Evolutionary conservation across 2,329 filamentous ascomycete genomes (phyloP).

Genomic region (Hymenoscyphus fructigenus): DNA sequence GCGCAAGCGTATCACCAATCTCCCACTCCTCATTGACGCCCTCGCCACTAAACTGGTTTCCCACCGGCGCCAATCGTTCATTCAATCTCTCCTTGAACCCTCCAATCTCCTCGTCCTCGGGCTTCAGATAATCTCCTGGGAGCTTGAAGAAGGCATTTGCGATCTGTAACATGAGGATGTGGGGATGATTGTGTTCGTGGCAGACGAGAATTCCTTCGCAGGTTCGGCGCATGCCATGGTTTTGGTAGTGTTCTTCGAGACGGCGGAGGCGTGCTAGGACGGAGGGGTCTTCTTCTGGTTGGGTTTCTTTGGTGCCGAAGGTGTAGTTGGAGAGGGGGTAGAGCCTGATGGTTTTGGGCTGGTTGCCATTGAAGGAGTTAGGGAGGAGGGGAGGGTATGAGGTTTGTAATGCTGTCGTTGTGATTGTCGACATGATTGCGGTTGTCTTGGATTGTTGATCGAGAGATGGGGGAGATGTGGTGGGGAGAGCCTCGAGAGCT

Average conservation of each 20-base stretch:
- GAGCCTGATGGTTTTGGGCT: constrained; percentile 84
- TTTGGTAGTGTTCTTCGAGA: constrained; percentile 90
- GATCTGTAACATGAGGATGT: constrained; percentile 98
- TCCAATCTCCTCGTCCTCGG: constrained; percentile 85
- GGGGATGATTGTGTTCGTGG: constrained; percentile 98
- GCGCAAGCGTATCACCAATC: constrained; percentile 89
- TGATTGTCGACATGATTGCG: constrained; percentile 76
- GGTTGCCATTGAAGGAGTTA: constrained; percentile 81
- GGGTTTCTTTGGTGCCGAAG: constrained; percentile 96
- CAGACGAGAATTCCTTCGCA: constrained; percentile 97
- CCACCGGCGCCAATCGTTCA: constrained; percentile 90
- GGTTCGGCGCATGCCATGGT: constrained; percentile 93
- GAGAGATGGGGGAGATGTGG: neutral
- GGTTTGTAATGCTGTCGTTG: constrained; percentile 72
- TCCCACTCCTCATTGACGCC: constrained; percentile 93
- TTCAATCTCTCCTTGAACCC: constrained; percentile 95
- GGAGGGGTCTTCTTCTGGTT: constrained; percentile 95
- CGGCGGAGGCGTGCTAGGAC: constrained; percentile 90
- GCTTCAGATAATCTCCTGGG: constrained; percentile 89
- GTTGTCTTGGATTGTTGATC: neutral
- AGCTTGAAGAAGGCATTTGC: constrained; percentile 99
- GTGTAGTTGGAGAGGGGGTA: constrained; percentile 98
- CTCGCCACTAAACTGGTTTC: constrained; percentile 75
- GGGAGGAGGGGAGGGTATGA: constrained; percentile 76
- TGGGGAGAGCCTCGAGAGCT: neutral